Evolutionary conservation across 2,329 filamentous ascomycete species (phyloP), one percentile per base, ranked within the genome.

Genomic region (Xylaria multiplex): DNA sequence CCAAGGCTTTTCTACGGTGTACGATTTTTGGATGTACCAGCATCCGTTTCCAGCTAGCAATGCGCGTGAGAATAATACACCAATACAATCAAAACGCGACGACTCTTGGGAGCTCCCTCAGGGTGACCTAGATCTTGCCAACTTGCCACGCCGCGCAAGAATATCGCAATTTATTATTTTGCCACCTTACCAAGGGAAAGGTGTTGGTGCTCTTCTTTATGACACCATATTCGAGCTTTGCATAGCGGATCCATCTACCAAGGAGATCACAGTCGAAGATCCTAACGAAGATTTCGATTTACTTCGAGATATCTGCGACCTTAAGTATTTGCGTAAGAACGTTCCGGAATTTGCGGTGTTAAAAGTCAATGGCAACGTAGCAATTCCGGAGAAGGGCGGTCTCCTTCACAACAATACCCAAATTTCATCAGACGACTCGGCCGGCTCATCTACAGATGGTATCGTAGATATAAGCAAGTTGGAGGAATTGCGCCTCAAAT

Each of bases 161-260:
- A 92, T 99, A 70, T 97, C 95, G 0, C 96, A 99, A 77, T 98
- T 98, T 79, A 76, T 99, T 67, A 90, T 99, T 69, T 84, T 99
- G 11, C 94, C 94, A 2, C 91, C 93, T 6, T 97, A 93, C 78
- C 94, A 97, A 77, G 85, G 87, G 67, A 87, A 89, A 67, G 93
- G 93, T 16, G 89, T 95, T 56, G 96, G 95, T 42, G 86, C 89
- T 11, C 85, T 88, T 48, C 87, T 99, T 45, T 99, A 98, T 82
- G 88, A 89, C 66, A 85, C 89, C 55, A 92, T 98, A 71, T 95
- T 93, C 75, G 80, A 85, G 7, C 81, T 89, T 71, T 91, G 92
- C 69, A 84, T 91, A 64, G 83, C 87, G 40, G 86, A 91, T 63
- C 78, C 86, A 0, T 89, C 90, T 66, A 91, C 93, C 7, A 84